Evolutionary conservation across 305 asterid genomes (phyloP), one percentile per base, ranked within the genome.

Genomic region (Lippia alba): DNA sequence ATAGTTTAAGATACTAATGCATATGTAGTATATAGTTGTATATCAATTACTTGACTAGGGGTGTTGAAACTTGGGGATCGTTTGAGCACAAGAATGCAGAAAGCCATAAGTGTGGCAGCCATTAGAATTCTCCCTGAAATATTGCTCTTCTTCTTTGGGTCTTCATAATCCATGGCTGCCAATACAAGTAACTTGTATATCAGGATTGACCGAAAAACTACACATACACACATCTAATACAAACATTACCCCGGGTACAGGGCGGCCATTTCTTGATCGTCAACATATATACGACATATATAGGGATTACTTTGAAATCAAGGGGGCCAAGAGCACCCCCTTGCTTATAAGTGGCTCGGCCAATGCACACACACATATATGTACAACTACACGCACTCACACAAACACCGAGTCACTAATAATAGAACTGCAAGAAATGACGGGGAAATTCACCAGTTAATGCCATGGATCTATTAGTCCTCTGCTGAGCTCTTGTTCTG

Each of bases 131-230:
- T 51, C 24, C 56, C 30, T 4, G 16, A 51, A 51, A 51, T 8
- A 15, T 16, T 51, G 24, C 24, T 51, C 56, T 16, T 51, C 11
- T 51, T 51, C 11, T 51, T 51, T 16, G 56, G 56, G 11, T 51
- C 56, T 51, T 17, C 56, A 51, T 51, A 51, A 51, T 51, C 56
- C 56, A 51, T 51, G 24, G 20, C 56, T 51, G 30, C 30, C 16
- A 51, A 51, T 12, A 6, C 4, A 49, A 49, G 16, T 6, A 49
- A 49, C 14, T 49, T 3, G 51, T 45, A 11, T 1, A 45, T 45
- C 51, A 45, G 51, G n/a, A 45, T 45, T 45, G n/a, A 45, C 51
- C 12, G 51, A 36, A 45, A 45, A 49, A 49, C 30, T 24, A 3
- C 30, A 24, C 3, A 3, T 24, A 24, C 3, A 24, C 30, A 24